Percentiles rank a stretch among this genome's conserved stretches.
Conservation (phyloP, 768 basidiomycete genomes). For the Xanthoconium stramineum region DNA sequence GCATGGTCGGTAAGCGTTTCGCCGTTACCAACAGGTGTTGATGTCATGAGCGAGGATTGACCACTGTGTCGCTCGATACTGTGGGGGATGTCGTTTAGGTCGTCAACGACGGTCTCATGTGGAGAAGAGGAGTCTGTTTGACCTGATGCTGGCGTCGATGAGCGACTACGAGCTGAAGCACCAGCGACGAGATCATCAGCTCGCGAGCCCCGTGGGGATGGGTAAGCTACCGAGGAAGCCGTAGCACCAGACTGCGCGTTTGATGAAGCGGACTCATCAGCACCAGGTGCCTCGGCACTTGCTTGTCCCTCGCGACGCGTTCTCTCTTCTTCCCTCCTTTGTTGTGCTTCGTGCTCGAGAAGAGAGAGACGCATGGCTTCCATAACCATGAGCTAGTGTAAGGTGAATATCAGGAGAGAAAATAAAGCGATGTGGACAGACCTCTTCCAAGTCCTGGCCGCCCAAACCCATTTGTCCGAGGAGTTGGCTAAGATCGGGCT, state of each 20-base stretch:
- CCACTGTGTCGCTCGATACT: constrained; percentile 23
- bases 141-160: constrained; percentile 35
- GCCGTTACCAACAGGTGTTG: constrained; percentile 7
- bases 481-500: constrained; percentile 62
- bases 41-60: constrained; percentile 18
- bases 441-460: constrained; percentile 93
- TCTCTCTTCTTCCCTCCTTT: constrained; percentile 72
- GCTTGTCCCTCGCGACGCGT: constrained; percentile 48
- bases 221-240: background rate
- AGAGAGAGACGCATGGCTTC: constrained; percentile 97
- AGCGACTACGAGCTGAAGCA: constrained; percentile 21
- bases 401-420: constrained; percentile 13
- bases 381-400: constrained; percentile 87
- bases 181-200: constrained; percentile 11
- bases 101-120: constrained; percentile 24
- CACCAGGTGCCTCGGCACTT: constrained; percentile 21
- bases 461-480: constrained; percentile 60
- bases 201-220: constrained; percentile 6
- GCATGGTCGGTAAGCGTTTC: constrained; percentile 8
- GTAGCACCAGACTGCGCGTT: constrained; percentile 3
- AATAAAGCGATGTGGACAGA: constrained; percentile 35
- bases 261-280: constrained; percentile 4
- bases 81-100: constrained; percentile 25
- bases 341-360: constrained; percentile 92
- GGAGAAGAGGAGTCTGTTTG: constrained; percentile 32